Evolutionary conservation across 495 filamentous ascomycete species (phyloP).

Genomic region (Penicillium crystallinum): DNA sequence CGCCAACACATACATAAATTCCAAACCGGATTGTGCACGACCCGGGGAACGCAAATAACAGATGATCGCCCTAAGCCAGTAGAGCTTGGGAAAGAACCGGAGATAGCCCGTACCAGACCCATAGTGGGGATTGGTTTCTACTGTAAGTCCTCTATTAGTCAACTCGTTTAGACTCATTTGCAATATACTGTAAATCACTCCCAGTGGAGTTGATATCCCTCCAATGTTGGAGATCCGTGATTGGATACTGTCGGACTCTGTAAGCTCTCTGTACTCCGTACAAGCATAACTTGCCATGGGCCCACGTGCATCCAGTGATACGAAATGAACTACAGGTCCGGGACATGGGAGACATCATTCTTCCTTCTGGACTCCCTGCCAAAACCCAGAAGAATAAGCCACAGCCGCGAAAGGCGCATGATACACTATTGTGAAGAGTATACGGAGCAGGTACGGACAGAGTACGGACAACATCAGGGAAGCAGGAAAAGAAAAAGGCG

Average conservation of each 20-base stretch:
- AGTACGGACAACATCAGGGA: neutral
- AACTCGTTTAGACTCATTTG: neutral
- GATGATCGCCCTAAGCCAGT: neutral
- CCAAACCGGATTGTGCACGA: neutral
- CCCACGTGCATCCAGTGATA: constrained; percentile 9
- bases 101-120: constrained; percentile 2
- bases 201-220: neutral
- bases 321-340: constrained; percentile 1
- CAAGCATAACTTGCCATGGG: neutral
- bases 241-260: neutral
- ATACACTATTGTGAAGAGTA: neutral
- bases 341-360: neutral
- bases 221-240: neutral
- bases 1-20: too few relatives aligned
- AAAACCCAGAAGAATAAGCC: constrained; percentile 1
- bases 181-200: neutral
- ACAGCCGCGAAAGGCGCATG: constrained; percentile 26
- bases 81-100: neutral
- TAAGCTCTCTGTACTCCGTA: too few relatives aligned
- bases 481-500: neutral
- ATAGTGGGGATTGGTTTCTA: neutral
- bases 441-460: neutral
- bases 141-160: neutral
- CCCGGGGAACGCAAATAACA: neutral
- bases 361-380: neutral